These are phyloP conservation scores for Ramularia collo-cygni DNA, from an alignment of 2,329 filamentous ascomycete species.

Conservation along the genomic window DNA sequence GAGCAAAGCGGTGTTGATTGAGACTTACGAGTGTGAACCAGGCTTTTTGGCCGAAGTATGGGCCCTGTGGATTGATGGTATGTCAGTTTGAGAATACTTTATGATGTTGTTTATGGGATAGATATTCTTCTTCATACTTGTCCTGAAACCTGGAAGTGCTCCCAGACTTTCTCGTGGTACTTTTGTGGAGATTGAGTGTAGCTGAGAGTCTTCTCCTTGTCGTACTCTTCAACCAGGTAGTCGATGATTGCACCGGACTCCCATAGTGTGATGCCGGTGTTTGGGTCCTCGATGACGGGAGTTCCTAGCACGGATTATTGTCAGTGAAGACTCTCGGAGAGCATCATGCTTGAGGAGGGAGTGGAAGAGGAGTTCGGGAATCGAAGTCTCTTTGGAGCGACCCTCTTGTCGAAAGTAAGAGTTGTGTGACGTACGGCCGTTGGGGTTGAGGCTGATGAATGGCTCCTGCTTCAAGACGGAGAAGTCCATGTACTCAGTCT, in stretches of 20 bases:
- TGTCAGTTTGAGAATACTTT: too few species aligned
- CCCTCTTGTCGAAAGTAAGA: too few species aligned
- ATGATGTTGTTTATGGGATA: too few species aligned
- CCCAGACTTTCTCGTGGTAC: constrained; percentile 24
- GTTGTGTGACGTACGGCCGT: constrained; percentile 25
- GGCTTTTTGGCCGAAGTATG: constrained; percentile 38
- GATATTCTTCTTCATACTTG: too few species aligned
- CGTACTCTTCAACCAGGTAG: constrained; percentile 28
- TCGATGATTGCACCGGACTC: constrained; percentile 28
- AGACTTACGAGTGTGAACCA: constrained; percentile 39
- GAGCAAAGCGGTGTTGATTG: not conserved
- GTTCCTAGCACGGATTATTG: too few species aligned
- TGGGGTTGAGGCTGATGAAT: constrained; percentile 37
- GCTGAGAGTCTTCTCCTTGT: constrained; percentile 23
- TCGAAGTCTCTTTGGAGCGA: too few species aligned
- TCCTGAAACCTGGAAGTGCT: constrained; percentile 27
- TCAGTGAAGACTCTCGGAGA: too few species aligned
- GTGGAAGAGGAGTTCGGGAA: too few species aligned
- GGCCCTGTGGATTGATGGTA: constrained; percentile 21
- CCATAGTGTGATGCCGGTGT: constrained; percentile 36
- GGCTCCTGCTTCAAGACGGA: constrained; percentile 36
- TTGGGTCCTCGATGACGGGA: constrained; percentile 40
- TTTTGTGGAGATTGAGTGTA: constrained; percentile 22
- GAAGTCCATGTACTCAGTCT: constrained; percentile 31
- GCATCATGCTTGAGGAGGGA: too few species aligned